These are phyloP conservation scores for Scleromitrula shiraiana DNA, from an alignment of 2,329 filamentous ascomycete species.

Conservation along the genomic window DNA sequence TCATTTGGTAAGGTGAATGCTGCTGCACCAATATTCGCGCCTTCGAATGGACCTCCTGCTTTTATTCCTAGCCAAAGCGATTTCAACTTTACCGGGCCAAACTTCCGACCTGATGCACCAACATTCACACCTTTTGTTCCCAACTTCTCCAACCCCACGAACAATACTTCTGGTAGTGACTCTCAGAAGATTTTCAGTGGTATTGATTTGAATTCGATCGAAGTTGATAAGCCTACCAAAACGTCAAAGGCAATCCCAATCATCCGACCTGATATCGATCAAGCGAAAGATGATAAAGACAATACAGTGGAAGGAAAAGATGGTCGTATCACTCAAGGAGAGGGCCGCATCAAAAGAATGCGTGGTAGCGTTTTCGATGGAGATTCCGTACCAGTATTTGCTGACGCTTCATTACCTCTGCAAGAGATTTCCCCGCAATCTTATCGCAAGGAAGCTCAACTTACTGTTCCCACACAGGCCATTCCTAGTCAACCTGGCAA, in stretches of 20 bases:
- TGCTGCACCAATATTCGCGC: constrained; percentile 41
- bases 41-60: constrained; percentile 27
- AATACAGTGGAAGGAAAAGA: constrained; percentile 46
- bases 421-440: constrained; percentile 28
- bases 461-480: background rate
- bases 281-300: constrained; percentile 33
- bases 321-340: constrained; percentile 53
- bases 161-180: constrained; percentile 38
- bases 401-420: constrained; percentile 41
- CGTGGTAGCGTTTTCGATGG: constrained; percentile 57
- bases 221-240: constrained; percentile 58
- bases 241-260: constrained; percentile 81
- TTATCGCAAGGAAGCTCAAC: constrained; percentile 26
- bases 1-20: constrained; percentile 53
- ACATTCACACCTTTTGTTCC: constrained; percentile 57
- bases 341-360: constrained; percentile 68
- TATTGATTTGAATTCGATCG: constrained; percentile 53
- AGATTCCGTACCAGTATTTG: constrained; percentile 69
- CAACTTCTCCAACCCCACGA: constrained; percentile 40
- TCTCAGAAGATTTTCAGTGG: constrained; percentile 53
- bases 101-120: constrained; percentile 70
- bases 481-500: constrained; percentile 23
- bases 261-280: constrained; percentile 52
- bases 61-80: constrained; percentile 61
- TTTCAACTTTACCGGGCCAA: constrained; percentile 63